A percentile compares a stretch with the other conserved stretches of the same genome.
Conservation (phyloP, 441 rosid species). For the Corymbia citriodora region DNA sequence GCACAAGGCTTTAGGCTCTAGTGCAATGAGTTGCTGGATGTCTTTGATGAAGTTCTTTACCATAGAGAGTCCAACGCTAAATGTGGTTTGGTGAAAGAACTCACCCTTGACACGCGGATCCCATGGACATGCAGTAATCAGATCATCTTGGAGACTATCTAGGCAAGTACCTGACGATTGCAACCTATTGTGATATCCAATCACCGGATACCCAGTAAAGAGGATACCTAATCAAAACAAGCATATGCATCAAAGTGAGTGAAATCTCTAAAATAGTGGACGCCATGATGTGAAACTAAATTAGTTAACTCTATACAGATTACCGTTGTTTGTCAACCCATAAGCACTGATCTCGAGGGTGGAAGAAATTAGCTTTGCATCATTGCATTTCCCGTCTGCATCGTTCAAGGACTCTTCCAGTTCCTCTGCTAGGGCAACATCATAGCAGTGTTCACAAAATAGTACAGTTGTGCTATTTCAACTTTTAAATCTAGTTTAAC, state of each 20-base stretch:
- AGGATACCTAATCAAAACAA: constrained; percentile 14
- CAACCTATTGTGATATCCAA: constrained; percentile 54
- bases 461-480: background rate
- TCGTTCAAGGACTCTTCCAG: constrained; percentile 30
- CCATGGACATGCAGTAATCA: constrained; percentile 65
- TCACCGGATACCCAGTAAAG: constrained; percentile 62
- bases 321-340: constrained; percentile 52
- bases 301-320: background rate
- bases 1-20: constrained; percentile 41
- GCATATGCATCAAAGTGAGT: background rate
- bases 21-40: constrained; percentile 41
- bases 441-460: background rate
- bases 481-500: background rate
- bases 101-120: constrained; percentile 59
- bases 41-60: constrained; percentile 54
- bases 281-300: background rate
- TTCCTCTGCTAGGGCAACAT: constrained; percentile 32
- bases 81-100: constrained; percentile 53
- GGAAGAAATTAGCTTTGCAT: constrained; percentile 15
- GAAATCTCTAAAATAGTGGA: background rate
- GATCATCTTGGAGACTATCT: constrained; percentile 38
- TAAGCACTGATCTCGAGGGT: constrained; percentile 22
- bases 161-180: constrained; percentile 76
- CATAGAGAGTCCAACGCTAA: constrained; percentile 38
- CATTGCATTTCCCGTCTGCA: constrained; percentile 32